Percentiles rank a stretch among this genome's conserved stretches.
Conservation (phyloP, 2,329 filamentous ascomycete genomes). For the Sarocladium oryzae region DNA sequence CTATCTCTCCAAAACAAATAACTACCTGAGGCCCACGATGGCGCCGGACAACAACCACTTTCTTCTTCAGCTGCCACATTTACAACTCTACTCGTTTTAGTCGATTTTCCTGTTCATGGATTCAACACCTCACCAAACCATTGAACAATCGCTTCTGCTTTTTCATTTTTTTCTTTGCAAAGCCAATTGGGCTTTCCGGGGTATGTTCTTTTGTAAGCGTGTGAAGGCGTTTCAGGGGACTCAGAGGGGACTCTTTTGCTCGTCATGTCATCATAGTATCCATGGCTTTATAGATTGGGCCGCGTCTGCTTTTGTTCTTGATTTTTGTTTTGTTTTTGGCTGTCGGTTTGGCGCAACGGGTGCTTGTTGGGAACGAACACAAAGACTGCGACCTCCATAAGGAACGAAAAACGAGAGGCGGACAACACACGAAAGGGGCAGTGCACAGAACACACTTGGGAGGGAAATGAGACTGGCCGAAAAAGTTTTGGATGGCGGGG, state of each 20-base stretch:
- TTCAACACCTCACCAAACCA: not conserved
- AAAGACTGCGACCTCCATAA: conserved; percentile 5
- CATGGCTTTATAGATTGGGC: conserved; percentile 4
- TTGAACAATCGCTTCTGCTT: not conserved
- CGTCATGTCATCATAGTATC: not conserved
- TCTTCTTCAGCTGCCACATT: conserved; percentile 3
- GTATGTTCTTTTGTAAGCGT: conserved; percentile 2
- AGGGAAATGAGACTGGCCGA: not conserved
- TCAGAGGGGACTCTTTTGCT: not conserved
- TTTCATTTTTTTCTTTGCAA: not conserved
- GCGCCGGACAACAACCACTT: no score
- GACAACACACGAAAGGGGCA: not conserved
- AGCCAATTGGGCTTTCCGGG: no score
- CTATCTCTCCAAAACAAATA: conserved; percentile 6
- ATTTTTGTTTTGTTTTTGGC: not conserved
- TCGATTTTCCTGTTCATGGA: conserved; percentile 1
- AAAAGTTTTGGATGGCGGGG: conserved; percentile 4
- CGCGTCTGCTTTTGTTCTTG: not conserved
- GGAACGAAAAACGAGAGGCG: not conserved
- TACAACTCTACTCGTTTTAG: conserved; percentile 11
- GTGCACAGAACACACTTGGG: not conserved
- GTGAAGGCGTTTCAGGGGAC: not conserved
- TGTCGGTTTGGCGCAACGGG: conserved; percentile 5
- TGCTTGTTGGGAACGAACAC: not conserved
- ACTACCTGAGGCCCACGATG: not conserved